A percentile compares a stretch with the other conserved stretches of the same genome.
phyloP scores from a whole-genome alignment of 2,329 filamentous ascomycete genomes.

The Trichoderma sp. region DNA sequence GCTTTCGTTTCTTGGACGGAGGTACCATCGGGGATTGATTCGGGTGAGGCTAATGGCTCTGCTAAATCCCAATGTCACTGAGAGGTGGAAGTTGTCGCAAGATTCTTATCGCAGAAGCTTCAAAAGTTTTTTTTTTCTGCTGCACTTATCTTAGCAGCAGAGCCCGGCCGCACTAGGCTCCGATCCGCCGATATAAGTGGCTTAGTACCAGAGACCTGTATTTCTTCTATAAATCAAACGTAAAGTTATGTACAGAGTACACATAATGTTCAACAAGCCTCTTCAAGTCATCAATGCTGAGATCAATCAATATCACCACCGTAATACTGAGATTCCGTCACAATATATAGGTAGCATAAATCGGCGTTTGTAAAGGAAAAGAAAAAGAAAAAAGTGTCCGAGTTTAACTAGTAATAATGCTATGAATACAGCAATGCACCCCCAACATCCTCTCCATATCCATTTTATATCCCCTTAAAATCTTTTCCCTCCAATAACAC shows the following conservation, averaged over 20 bases:
- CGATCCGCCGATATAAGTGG: conserved; percentile 3
- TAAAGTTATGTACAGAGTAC: neutral
- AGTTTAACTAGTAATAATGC: conserved; percentile 11
- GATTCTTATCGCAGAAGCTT: conserved; percentile 7
- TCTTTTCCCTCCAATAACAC: neutral
- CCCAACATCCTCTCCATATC: conserved; percentile 5
- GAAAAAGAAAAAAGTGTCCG: neutral
- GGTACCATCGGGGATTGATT: conserved; percentile 31
- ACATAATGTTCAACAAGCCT: neutral
- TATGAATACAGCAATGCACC: conserved; percentile 17
- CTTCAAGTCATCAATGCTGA: neutral
- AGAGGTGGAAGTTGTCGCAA: neutral
- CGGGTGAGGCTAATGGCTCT: neutral
- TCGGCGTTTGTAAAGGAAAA: neutral
- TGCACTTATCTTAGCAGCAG: neutral
- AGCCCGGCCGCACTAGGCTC: conserved; percentile 9
- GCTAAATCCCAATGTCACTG: neutral
- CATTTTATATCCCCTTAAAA: conserved; percentile 12
- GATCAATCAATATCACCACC: neutral
- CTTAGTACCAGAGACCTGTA: neutral
- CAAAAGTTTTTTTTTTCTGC: conserved; percentile 10
- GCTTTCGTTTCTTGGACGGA: conserved; percentile 41
- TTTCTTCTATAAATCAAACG: accelerated
- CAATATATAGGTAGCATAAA: neutral
- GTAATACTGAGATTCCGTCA: neutral